Conservation (phyloP, 2,329 filamentous ascomycete genomes). For the Aspergillus viridinutans region DNA sequence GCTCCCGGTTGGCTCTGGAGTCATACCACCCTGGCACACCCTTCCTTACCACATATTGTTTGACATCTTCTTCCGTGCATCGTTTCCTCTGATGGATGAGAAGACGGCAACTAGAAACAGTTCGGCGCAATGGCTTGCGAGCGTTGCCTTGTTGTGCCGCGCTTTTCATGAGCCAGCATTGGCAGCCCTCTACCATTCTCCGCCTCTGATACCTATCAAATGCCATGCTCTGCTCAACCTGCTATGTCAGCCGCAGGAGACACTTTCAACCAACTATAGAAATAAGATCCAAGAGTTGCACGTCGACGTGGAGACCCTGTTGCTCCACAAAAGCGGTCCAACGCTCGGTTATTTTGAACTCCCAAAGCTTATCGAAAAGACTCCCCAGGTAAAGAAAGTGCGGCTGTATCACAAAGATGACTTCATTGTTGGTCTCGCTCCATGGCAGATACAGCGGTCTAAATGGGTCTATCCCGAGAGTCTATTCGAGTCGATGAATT, state of each 20-base stretch:
- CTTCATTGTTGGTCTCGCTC: constrained; percentile 30
- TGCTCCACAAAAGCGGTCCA: constrained; percentile 51
- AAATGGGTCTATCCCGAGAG: constrained; percentile 67
- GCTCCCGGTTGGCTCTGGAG: constrained; percentile 21
- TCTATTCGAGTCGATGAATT: constrained; percentile 62
- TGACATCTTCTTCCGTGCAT: constrained; percentile 66
- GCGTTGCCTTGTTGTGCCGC: constrained; percentile 59
- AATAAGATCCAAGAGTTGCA: constrained; percentile 67
- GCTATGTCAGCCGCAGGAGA: constrained; percentile 51
- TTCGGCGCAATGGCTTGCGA: constrained; percentile 56
- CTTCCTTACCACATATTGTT: constrained; percentile 67
- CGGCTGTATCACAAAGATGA: constrained; percentile 70
- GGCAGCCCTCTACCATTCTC: constrained; percentile 65
- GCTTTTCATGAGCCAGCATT: constrained; percentile 69
- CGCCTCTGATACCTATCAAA: constrained; percentile 56
- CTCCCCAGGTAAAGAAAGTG: constrained; percentile 65
- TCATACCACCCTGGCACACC: constrained; percentile 55
- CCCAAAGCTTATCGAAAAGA: constrained; percentile 55
- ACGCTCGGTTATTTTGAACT: constrained; percentile 55
- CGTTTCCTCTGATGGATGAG: constrained; percentile 51
- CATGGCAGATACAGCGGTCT: constrained; percentile 23
- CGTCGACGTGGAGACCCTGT: constrained; percentile 60
- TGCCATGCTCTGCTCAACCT: constrained; percentile 48
- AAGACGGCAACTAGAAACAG: constrained; percentile 17
- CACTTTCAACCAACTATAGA: constrained; percentile 59